A percentile compares a stretch with the other conserved stretches of the same genome.
These are phyloP conservation scores for Pouteria glomerata DNA, from an alignment of 148 eudicot species.

Conservation along the genomic window DNA sequence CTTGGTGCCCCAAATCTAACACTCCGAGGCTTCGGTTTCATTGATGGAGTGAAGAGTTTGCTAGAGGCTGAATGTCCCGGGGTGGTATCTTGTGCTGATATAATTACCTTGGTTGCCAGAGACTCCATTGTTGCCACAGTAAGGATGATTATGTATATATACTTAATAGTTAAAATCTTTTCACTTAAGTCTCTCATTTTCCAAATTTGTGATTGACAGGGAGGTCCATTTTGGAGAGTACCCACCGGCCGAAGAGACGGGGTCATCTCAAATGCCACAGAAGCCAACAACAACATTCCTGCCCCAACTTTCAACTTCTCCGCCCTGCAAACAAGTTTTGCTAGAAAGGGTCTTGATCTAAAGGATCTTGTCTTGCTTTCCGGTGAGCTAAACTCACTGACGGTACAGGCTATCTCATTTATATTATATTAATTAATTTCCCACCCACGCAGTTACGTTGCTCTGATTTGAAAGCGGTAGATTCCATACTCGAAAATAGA, in stretches of 20 bases:
- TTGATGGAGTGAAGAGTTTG: conserved; percentile 33
- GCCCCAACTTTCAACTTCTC: conserved; percentile 30
- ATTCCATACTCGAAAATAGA: no score
- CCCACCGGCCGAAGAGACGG: conserved; percentile 52
- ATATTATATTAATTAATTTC: no score
- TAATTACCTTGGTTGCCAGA: conserved; percentile 33
- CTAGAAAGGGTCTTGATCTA: conserved; percentile 33
- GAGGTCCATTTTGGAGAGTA: conserved; percentile 43
- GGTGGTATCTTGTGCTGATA: conserved; percentile 50
- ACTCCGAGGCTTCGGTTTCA: conserved; percentile 34
- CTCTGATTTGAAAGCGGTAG: no score
- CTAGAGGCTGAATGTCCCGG: conserved; percentile 47
- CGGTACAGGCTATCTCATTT: not conserved
- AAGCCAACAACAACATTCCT: conserved; percentile 35
- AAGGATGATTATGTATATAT: not conserved
- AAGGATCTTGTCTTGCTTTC: conserved; percentile 42
- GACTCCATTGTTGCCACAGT: conserved; percentile 37
- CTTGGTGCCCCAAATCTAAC: conserved; percentile 26
- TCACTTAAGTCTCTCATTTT: not conserved
- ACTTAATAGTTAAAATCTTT: not conserved
- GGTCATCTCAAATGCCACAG: conserved; percentile 28
- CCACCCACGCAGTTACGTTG: no score
- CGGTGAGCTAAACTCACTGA: conserved; percentile 17
- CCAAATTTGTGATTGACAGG: conserved; percentile 7
- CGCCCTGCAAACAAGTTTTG: conserved; percentile 25